Evolutionary conservation across 306 rosid species (phyloP), one percentile per base, ranked within the genome.

Genomic region (Lotus japonicus): DNA sequence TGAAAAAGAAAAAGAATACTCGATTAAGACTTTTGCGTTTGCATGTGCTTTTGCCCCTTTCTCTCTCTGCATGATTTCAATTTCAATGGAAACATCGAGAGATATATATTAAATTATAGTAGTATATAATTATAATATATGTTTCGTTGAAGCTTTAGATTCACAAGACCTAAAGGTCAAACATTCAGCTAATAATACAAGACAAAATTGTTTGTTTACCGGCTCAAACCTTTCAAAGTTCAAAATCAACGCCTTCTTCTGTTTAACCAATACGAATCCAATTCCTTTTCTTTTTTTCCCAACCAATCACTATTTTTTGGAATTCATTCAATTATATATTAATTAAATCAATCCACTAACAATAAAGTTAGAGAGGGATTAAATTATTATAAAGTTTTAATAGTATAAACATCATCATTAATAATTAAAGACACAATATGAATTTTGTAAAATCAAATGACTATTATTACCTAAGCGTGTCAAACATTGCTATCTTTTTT

Each of bases 121-220:
- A n/a, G n/a, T n/a, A n/a, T n/a, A n/a, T 21, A 35, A 35, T 31
- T 31, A 31, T 1, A 5, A 0, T 31, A 60, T 5, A 16, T 39
- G 19, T 52, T 46, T 28, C 49, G 60, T 59, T 13, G 12, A 76
- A 58, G 64, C 14, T 45, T 42, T 41, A 18, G 43, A 56, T 15
- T 44, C 11, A 5, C 3, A 58, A 41, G 31, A 50, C 21, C 28
- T 5, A n/a, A 46, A 58, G 16, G 74, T 19, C 75, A 79, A 73
- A 67, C 56, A 3, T 45, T 21, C 18, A 8, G 15, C 26, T 1
- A 39, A 2, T 35, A 6, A 31, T 0, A 12, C 28, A 23, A 15
- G 52, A 73, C 77, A 39, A 58, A 58, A 17, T 11, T 59, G 69
- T 67, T 79, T 2, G 83, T 67, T 79, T 31, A 67, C 83, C 71